phyloP scores from a whole-genome alignment of 2,329 filamentous ascomycete species.

The Fusarium circinatum region DNA sequence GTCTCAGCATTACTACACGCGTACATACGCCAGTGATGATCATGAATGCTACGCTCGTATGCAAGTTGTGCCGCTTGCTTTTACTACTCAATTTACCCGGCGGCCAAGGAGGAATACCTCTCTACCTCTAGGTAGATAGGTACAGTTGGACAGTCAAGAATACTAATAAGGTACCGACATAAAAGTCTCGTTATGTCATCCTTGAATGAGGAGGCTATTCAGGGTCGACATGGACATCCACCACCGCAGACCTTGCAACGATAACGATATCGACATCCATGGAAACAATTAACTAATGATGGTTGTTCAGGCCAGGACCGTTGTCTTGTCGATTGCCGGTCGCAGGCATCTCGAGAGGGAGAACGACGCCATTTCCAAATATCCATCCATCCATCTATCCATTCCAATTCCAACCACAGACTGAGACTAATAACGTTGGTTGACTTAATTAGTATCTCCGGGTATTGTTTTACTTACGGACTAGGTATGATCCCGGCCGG shows the following conservation, averaged over 20 bases:
- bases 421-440: not conserved
- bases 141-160: not conserved
- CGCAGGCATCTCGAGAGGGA: constrained; percentile 19
- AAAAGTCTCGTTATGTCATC: constrained; percentile 10
- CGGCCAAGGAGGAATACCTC: not conserved
- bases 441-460: not conserved
- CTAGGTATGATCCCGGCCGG: constrained; percentile 18
- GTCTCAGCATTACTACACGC: constrained; percentile 26
- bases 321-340: constrained; percentile 22
- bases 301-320: not conserved
- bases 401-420: constrained; percentile 5
- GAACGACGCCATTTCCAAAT: constrained; percentile 29
- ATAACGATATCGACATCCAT: not conserved
- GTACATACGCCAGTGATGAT: constrained; percentile 1
- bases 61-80: constrained; percentile 16
- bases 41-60: constrained; percentile 16
- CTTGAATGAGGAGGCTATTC: not conserved
- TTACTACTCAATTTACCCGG: not conserved
- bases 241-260: not conserved
- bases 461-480: constrained; percentile 21
- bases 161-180: not conserved
- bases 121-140: not conserved
- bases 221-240: constrained; percentile 15
- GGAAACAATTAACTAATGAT: not conserved
- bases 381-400: constrained; percentile 1